phyloP scores from a whole-genome alignment of 2,329 filamentous ascomycete genomes.

The Dactylonectria estremocensis region DNA sequence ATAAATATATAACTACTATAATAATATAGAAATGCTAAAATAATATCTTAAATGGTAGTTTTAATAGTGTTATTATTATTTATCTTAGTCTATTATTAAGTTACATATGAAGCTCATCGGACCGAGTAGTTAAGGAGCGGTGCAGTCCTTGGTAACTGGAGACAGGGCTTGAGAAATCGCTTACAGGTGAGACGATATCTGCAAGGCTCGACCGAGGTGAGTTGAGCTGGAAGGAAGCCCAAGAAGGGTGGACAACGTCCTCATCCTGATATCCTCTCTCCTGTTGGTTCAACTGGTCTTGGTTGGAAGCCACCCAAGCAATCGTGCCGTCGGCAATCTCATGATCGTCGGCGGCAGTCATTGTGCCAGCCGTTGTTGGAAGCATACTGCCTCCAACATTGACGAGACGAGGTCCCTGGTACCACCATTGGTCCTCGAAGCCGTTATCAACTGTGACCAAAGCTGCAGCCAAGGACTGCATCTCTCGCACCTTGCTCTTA shows the following conservation, averaged over 20 bases:
- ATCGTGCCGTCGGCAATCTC: conserved; percentile 25
- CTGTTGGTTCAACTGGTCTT: conserved; percentile 6
- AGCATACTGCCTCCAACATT: conserved; percentile 42
- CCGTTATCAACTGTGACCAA: conserved; percentile 72
- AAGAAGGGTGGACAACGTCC: conserved; percentile 25
- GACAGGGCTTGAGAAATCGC: conserved; percentile 45
- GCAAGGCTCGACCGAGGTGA: conserved; percentile 39
- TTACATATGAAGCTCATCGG: conserved; percentile 46
- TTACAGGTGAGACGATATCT: conserved; percentile 46
- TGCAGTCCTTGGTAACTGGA: conserved; percentile 40
- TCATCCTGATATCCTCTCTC: background rate
- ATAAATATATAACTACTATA: no score
- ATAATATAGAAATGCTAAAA: no score
- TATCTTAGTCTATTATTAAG: conserved; percentile 1
- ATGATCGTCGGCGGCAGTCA: conserved; percentile 28
- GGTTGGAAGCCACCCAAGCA: conserved; percentile 38
- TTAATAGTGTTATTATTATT: background rate
- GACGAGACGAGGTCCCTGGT: conserved; percentile 59
- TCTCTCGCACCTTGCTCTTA: conserved; percentile 52
- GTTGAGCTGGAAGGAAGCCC: conserved; percentile 29
- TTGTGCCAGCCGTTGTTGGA: conserved; percentile 34
- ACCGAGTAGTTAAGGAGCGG: conserved; percentile 46
- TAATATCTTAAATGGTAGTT: no score
- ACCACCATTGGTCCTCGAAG: conserved; percentile 73
- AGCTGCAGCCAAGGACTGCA: conserved; percentile 66